Percentiles rank a stretch among this genome's conserved stretches.
phyloP scores from a whole-genome alignment of 192 early-diverging fungal species.

The Podila epigama region DNA sequence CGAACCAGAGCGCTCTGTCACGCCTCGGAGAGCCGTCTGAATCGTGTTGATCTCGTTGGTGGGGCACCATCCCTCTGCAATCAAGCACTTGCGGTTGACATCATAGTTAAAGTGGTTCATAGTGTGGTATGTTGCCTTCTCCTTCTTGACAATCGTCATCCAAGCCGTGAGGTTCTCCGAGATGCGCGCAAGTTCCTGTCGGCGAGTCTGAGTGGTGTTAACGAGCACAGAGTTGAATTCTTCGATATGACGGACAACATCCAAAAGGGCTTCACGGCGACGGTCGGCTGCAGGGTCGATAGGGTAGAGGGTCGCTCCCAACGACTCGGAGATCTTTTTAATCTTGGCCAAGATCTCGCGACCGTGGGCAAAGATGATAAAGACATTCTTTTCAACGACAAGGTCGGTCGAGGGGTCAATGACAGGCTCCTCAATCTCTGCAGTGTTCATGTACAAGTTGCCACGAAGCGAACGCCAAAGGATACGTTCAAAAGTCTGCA shows the following conservation, averaged over 20 bases:
- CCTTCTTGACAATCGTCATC: constrained; percentile 92
- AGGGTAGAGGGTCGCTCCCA: constrained; percentile 95
- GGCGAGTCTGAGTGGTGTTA: constrained; percentile 85
- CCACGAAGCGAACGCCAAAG: constrained; percentile 97
- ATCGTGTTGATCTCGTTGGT: constrained; percentile 83
- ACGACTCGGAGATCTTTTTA: constrained; percentile 90
- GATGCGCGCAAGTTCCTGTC: constrained; percentile 85
- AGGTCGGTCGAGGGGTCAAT: constrained; percentile 90
- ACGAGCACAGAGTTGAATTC: constrained; percentile 87
- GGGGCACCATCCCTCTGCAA: constrained; percentile 99
- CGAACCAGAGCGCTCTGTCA: constrained; percentile 75
- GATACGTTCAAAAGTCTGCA: constrained; percentile 93
- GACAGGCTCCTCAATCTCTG: constrained; percentile 93
- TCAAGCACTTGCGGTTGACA: constrained; percentile 88
- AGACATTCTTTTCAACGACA: constrained; percentile 93
- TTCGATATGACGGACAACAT: constrained; percentile 87
- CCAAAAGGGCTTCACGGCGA: constrained; percentile 81
- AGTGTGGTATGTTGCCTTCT: constrained; percentile 97
- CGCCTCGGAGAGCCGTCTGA: constrained; percentile 83
- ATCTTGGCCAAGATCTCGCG: constrained; percentile 89
- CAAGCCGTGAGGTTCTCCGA: constrained; percentile 89
- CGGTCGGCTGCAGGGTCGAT: constrained; percentile 88
- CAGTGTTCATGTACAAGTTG: constrained; percentile 94
- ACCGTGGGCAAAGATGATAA: constrained; percentile 99
- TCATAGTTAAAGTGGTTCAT: constrained; percentile 99